phyloP scores from a whole-genome alignment of 331 rosid genomes.

The Pyrus hybrid region DNA sequence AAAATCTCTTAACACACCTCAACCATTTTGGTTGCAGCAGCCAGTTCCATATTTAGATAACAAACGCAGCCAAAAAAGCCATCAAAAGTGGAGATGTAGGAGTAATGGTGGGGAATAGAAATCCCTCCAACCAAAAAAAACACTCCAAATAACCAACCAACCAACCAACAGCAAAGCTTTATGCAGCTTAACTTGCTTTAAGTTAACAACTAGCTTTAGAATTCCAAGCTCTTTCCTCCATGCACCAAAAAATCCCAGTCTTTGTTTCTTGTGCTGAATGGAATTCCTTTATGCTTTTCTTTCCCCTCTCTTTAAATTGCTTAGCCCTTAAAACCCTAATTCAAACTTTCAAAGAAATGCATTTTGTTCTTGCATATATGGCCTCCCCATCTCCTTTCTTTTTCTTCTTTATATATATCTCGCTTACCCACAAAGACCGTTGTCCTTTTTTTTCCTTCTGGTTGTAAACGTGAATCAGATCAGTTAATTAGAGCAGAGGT shows the following conservation, averaged over 20 bases:
- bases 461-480: too few relatives aligned
- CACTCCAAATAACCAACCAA: constrained; percentile 14
- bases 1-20: background rate
- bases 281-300: constrained; percentile 58
- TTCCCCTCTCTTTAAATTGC: constrained; percentile 23
- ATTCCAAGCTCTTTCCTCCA: constrained; percentile 65
- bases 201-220: constrained; percentile 41
- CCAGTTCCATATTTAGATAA: constrained; percentile 7
- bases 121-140: constrained; percentile 2
- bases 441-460: background rate
- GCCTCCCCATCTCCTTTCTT: too few relatives aligned
- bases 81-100: constrained; percentile 52
- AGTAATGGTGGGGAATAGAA: constrained; percentile 33
- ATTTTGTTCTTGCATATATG: too few relatives aligned
- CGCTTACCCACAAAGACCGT: constrained; percentile 32
- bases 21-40: background rate
- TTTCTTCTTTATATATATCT: too few relatives aligned
- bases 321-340: too few relatives aligned
- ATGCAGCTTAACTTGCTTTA: constrained; percentile 36
- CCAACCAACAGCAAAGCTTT: constrained; percentile 30
- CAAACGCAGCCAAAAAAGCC: constrained; percentile 19
- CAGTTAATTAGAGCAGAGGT: background rate
- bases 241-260: constrained; percentile 36
- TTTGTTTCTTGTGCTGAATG: constrained; percentile 61
- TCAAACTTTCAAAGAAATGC: too few relatives aligned